Evolutionary conservation across 1,284 basidiomycete genomes (phyloP), one percentile per base, ranked within the genome.

Genomic region (Pyrrhoderma lamaoense): DNA sequence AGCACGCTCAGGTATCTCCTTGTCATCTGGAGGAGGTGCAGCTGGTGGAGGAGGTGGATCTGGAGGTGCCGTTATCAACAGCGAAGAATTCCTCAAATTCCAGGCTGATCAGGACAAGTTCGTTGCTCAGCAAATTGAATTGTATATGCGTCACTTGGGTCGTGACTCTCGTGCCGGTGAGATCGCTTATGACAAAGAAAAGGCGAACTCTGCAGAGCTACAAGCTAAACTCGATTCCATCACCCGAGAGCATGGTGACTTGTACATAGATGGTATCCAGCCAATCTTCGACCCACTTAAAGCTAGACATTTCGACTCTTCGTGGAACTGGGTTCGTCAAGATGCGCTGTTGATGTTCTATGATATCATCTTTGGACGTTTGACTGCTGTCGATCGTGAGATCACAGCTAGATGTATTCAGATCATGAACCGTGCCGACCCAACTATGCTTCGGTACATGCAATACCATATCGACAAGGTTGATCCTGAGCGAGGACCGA

Each of bases 291-390:
- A 94, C 62, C 85, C 90, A 2, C 76, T 95, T 65, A 99, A 99
- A 70, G 95, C 94, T 16, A 89, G 96, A 47, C 91, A 89, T 65
- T 99, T 99, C 73, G 93, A 97, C 67, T 97, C 93, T 8, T 93
- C 88, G 9, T 99, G 95, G 95, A 99, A 99, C 68, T 99, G 95
- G 96, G 93, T 90, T 47, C 85, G 95, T 59, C 93, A 97, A 70
- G 93, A 95, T 58, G 91, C 93, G 22, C 76, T 98, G 38, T 74
- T 90, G 55, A 92, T 98, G 88, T 98, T 87, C 73, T 97, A 94
- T 71, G 94, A 97, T 65, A 95, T 98, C 67, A 91, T 97, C 64
- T 93, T 93, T 61, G 95, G 95, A 44, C 84, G 88, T 43, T 80
- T 96, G 55, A 93, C 87, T 27, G 91, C 92, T 25, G 89, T 96